Evolutionary conservation across 2,329 filamentous ascomycete genomes (phyloP).

Genomic region (Mollisiaceae sp.): DNA sequence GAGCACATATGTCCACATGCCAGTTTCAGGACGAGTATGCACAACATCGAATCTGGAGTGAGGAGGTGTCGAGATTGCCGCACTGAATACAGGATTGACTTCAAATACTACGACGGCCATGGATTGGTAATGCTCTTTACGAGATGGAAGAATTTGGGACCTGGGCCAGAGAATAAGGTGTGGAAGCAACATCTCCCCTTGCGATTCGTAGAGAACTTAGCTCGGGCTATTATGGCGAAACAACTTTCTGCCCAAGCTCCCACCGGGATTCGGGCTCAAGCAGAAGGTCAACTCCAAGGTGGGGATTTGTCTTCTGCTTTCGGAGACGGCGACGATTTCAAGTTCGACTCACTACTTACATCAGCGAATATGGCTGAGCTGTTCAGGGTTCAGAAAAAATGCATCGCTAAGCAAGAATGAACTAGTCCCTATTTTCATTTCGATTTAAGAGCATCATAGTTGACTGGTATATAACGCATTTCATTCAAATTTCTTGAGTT

Average conservation of each 20-base stretch:
- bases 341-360: constrained; percentile 21
- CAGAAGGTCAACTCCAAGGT: not conserved
- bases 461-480: too few species aligned
- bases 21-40: not conserved
- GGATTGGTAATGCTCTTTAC: constrained; percentile 25
- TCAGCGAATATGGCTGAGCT: constrained; percentile 17
- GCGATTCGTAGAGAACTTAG: not conserved
- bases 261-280: not conserved
- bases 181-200: constrained; percentile 21
- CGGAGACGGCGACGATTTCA: constrained; percentile 18
- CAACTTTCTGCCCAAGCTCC: not conserved
- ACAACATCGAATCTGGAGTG: not conserved
- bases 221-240: too few species aligned
- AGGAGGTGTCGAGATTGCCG: constrained; percentile 18
- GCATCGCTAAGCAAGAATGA: not conserved
- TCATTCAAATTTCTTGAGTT: too few species aligned
- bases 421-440: too few species aligned
- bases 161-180: constrained; percentile 18
- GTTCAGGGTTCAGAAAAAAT: constrained; percentile 15
- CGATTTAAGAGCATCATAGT: too few species aligned
- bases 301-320: constrained; percentile 17
- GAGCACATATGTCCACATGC: constrained; percentile 17
- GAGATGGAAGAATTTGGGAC: constrained; percentile 28
- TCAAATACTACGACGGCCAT: constrained; percentile 15
- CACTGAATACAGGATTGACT: constrained; percentile 28